Conservation (phyloP, 192 early-diverging fungal species). For the Rhizophlyctis rosea region DNA sequence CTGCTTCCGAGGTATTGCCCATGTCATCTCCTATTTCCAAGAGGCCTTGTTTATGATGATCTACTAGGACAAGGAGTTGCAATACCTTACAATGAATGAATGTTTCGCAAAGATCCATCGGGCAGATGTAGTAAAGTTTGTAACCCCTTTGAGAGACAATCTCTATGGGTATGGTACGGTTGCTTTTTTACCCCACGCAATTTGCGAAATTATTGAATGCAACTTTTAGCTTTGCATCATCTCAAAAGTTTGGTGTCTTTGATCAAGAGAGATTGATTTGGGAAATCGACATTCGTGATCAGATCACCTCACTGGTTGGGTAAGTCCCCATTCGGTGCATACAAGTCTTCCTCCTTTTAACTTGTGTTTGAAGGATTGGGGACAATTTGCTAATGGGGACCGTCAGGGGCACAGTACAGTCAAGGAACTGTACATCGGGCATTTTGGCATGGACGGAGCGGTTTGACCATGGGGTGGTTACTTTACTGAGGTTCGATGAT, state of each 20-base stretch:
- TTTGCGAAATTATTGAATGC: background rate
- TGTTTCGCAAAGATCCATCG: background rate
- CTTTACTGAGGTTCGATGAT: no score
- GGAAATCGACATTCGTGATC: no score
- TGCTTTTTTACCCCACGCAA: background rate
- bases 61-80: background rate
- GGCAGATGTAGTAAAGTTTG: background rate
- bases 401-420: no score
- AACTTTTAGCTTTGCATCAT: background rate
- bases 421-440: no score
- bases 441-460: no score
- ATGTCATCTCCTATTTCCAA: background rate
- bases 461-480: no score
- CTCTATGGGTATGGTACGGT: background rate
- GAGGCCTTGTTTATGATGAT: background rate
- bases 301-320: no score
- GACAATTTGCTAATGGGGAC: no score
- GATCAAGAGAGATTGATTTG: background rate
- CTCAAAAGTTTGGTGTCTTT: background rate
- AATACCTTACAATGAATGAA: background rate
- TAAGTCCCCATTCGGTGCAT: no score
- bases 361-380: no score
- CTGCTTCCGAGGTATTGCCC: background rate
- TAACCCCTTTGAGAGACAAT: background rate
- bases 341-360: no score